These are phyloP conservation scores for Penstemon davidsonii DNA, from an alignment of 257 asterid genomes.

Conservation along the genomic window DNA sequence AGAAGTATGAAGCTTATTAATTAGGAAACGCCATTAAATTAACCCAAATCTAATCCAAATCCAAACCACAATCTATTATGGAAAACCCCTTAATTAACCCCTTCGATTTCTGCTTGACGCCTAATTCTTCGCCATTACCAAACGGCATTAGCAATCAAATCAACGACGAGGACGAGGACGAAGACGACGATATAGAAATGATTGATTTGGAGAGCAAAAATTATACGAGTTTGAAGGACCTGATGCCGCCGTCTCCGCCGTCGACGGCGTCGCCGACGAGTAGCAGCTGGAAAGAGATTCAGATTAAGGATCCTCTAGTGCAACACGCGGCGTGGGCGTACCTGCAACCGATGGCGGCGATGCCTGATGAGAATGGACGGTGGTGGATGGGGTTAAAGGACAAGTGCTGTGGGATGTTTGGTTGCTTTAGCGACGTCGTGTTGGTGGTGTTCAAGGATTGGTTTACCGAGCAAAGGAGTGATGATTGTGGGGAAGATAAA, in stretches of 20 bases:
- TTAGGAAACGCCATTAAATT: not conserved
- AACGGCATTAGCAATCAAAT: slow-evolving; percentile 4
- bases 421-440: slow-evolving; percentile 47
- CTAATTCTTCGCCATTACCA: not conserved
- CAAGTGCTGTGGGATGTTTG: slow-evolving; percentile 29
- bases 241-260: slow-evolving; percentile 41
- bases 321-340: slow-evolving; percentile 97
- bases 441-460: slow-evolving; percentile 24
- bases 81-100: slow-evolving; percentile 8
- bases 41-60: not conserved
- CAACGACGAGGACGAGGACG: not conserved
- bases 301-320: slow-evolving; percentile 71
- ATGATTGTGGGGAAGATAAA: too few species aligned
- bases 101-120: slow-evolving; percentile 12
- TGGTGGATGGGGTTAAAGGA: slow-evolving; percentile 32
- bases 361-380: slow-evolving; percentile 28
- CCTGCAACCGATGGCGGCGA: slow-evolving; percentile 63
- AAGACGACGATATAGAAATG: slow-evolving; percentile 24
- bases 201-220: slow-evolving; percentile 11
- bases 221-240: slow-evolving; percentile 67
- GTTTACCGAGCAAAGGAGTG: not conserved
- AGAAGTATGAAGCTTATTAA: not conserved
- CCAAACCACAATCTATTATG: not conserved
- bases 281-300: slow-evolving; percentile 61
- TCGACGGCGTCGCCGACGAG: slow-evolving; percentile 28